Percentiles rank a stretch among this genome's conserved stretches.
Conservation (phyloP, 2,329 filamentous ascomycete genomes). For the Tolypocladium tropicale region DNA sequence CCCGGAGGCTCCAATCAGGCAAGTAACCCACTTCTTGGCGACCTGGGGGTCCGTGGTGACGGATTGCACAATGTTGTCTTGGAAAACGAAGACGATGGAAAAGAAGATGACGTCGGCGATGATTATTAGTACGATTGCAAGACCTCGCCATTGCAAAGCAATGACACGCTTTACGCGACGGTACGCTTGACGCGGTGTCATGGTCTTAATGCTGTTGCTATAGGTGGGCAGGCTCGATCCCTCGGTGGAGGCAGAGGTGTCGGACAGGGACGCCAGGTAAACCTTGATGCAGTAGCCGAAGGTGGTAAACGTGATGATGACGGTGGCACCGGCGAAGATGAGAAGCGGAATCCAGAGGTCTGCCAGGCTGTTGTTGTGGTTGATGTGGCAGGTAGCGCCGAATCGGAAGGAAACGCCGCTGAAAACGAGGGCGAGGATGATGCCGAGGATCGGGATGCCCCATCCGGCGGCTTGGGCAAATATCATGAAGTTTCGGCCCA, state of each 20-base stretch:
- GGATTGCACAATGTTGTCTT: conserved; percentile 62
- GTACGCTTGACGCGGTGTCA: conserved; percentile 80
- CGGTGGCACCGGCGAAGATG: conserved; percentile 63
- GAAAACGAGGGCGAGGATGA: conserved; percentile 66
- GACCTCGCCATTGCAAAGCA: conserved; percentile 87
- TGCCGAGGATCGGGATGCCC: conserved; percentile 68
- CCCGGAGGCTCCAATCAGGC: conserved; percentile 44
- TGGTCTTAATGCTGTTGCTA: conserved; percentile 61
- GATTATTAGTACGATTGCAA: conserved; percentile 82
- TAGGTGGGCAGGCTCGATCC: conserved; percentile 62
- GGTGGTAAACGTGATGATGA: conserved; percentile 74
- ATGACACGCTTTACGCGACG: conserved; percentile 78
- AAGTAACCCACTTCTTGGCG: conserved; percentile 58
- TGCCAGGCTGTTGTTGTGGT: conserved; percentile 71
- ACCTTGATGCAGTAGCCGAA: conserved; percentile 92
- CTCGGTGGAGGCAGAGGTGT: conserved; percentile 60
- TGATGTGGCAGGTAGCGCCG: conserved; percentile 86
- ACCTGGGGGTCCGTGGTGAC: conserved; percentile 41
- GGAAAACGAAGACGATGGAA: conserved; percentile 78
- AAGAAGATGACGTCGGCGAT: conserved; percentile 91
- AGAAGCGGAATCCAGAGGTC: conserved; percentile 88
- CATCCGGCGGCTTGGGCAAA: conserved; percentile 71
- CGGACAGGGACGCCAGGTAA: conserved; percentile 74
- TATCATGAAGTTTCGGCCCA: conserved; percentile 85
- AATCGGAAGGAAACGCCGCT: conserved; percentile 94